A percentile compares a stretch with the other conserved stretches of the same genome.
phyloP scores from a whole-genome alignment of 805 yeast genomes.

The Myxozyma neglecta region DNA sequence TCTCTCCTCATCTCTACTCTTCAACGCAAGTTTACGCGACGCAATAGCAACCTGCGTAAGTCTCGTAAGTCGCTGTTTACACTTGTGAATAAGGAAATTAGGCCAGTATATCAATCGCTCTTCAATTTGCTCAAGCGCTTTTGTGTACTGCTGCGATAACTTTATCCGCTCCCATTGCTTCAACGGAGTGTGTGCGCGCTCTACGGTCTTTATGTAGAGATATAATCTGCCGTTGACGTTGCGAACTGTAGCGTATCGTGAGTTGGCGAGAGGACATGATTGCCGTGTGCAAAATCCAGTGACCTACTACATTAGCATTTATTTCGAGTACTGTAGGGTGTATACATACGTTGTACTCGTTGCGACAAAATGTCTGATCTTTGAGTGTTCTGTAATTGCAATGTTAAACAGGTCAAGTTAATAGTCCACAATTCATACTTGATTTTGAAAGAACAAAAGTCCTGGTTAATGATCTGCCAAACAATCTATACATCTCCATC shows the following conservation, averaged over 20 bases:
- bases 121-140: slow-evolving; percentile 86
- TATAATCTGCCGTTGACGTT: slow-evolving; percentile 76
- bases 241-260: slow-evolving; percentile 84
- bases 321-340: not conserved
- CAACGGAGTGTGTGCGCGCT: slow-evolving; percentile 93
- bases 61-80: slow-evolving; percentile 93
- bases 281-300: slow-evolving; percentile 90
- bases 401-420: not conserved
- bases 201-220: slow-evolving; percentile 94
- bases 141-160: slow-evolving; percentile 82
- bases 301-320: slow-evolving; percentile 38
- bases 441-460: slow-evolving; percentile 91
- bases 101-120: slow-evolving; percentile 90
- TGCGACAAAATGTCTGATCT: slow-evolving; percentile 89
- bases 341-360: slow-evolving; percentile 75
- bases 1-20: slow-evolving; percentile 73
- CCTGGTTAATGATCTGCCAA: slow-evolving; percentile 96
- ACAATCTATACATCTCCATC: slow-evolving; percentile 55
- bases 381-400: slow-evolving; percentile 55
- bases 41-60: slow-evolving; percentile 93
- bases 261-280: slow-evolving; percentile 95
- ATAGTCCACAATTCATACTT: slow-evolving; percentile 42
- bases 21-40: slow-evolving; percentile 87
- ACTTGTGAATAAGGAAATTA: slow-evolving; percentile 82
- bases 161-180: slow-evolving; percentile 94